Evolutionary conservation across 2,329 filamentous ascomycete genomes (phyloP).

Genomic region (Dactylonectria macrodidyma): DNA sequence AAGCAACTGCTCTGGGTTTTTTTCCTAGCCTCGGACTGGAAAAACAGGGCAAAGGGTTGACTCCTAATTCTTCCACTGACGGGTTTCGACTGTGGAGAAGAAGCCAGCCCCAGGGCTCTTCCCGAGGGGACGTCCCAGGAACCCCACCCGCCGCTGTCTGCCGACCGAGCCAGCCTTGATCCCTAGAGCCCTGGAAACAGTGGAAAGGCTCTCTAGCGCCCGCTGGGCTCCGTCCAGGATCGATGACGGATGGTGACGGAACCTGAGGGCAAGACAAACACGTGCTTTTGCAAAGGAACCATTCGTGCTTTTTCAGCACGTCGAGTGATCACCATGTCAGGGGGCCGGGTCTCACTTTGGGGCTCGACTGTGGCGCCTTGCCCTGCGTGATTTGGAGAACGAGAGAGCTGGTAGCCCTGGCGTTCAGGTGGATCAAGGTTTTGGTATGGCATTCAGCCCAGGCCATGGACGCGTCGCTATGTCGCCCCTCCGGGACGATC

Average conservation of each 20-base stretch:
- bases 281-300: constrained; percentile 27
- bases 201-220: constrained; percentile 26
- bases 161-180: constrained; percentile 21
- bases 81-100: constrained; percentile 47
- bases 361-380: constrained; percentile 18
- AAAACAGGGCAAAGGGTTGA: constrained; percentile 1
- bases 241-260: constrained; percentile 2
- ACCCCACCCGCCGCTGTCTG: constrained; percentile 36
- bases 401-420: constrained; percentile 8
- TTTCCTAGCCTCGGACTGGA: constrained; percentile 2
- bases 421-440: background rate
- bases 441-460: constrained; percentile 8
- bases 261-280: constrained; percentile 23
- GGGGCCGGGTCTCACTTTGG: constrained; percentile 20
- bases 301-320: constrained; percentile 30
- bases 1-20: background rate
- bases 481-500: constrained; percentile 13
- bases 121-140: constrained; percentile 48
- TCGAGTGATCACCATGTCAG: constrained; percentile 33
- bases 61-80: constrained; percentile 26
- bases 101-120: constrained; percentile 44
- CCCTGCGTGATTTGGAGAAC: constrained; percentile 24
- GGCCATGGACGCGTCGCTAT: constrained; percentile 13
- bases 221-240: constrained; percentile 28
- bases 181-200: constrained; percentile 20